phyloP scores from a whole-genome alignment of 257 asterid genomes.

The Coffea eugenioides region DNA sequence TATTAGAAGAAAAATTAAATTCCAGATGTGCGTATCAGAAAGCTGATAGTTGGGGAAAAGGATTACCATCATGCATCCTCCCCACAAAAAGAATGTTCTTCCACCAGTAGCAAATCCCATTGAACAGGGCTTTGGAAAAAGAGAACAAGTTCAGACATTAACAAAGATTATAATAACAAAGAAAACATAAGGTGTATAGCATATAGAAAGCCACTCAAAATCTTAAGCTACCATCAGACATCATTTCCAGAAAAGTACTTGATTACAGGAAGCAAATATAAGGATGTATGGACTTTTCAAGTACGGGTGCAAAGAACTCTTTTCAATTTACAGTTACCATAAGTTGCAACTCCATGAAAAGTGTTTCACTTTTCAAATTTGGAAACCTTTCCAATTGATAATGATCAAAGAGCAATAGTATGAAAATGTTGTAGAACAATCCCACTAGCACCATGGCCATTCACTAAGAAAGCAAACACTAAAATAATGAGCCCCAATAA shows the following conservation, averaged over 20 bases:
- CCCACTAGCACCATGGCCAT: neutral
- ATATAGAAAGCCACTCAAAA: neutral
- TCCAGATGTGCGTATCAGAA: slow-evolving; percentile 12
- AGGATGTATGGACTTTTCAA: neutral
- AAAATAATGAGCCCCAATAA: neutral
- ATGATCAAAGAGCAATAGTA: neutral
- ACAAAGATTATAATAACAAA: neutral
- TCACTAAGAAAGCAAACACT: neutral
- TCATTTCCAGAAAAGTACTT: neutral
- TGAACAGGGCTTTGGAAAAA: slow-evolving; percentile 80
- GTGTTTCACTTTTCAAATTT: neutral
- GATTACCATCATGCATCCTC: slow-evolving; percentile 99
- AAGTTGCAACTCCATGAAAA: neutral
- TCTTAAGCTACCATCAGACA: neutral
- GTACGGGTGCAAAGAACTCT: neutral
- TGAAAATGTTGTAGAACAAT: neutral
- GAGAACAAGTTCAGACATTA: neutral
- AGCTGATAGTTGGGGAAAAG: slow-evolving; percentile 3
- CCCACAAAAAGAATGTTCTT: slow-evolving; percentile 95
- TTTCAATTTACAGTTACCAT: neutral
- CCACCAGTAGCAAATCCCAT: slow-evolving; percentile 99
- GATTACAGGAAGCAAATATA: neutral
- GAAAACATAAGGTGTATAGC: neutral
- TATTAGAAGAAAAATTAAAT: slow-evolving; percentile 8
- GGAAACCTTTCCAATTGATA: neutral